Evolutionary conservation across 805 yeast species (phyloP), one percentile per base, ranked within the genome.

Genomic region (Candida nanaspora): DNA sequence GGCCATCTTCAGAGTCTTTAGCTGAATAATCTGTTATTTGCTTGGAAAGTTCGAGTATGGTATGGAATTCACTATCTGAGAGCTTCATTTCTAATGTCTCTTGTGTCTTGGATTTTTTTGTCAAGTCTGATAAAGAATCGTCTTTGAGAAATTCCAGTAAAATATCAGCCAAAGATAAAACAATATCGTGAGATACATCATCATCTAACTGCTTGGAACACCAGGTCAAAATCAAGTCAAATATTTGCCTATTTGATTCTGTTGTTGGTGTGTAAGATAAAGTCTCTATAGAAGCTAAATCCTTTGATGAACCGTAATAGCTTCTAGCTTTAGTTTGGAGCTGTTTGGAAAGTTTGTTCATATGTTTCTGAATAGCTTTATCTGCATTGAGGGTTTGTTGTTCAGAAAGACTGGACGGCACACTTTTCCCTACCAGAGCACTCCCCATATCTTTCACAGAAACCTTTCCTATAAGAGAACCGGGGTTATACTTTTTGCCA

Each of bases 161-260:
- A 3, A 80, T 65, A 55, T 85, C 93, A 2, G 86, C 76, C 4
- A 88, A 85, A 3, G 93, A 81, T 18, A 78, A 56, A 2, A 87
- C 69, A 2, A 79, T 74, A 33, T 78, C 85, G 41, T 83, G 87
- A 8, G 89, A 76, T n/a, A 85, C 75, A 56, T 88, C 97, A 37
- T 68, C 69, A 11, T 81, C 83, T 31, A 84, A 60, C 15, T 68
- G 64, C 2, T 63, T 56, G 6, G 73, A 68, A 4, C 84, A 74
- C 78, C 85, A 77, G 0, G 73, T 57, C 44, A 82, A 61, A n/a
- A 87, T 66, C 33, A 66, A 55, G 33, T 78, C 82, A 55, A 79
- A 83, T 0, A 66, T 57, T 25, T 63, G 66, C 2, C 68, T 57
- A 14, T 78, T 80, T 16, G 69, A 71, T 11, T 68, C 70, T 4